Evolutionary conservation across 805 yeast genomes (phyloP).

Genomic region (Ogataea siamensis): DNA sequence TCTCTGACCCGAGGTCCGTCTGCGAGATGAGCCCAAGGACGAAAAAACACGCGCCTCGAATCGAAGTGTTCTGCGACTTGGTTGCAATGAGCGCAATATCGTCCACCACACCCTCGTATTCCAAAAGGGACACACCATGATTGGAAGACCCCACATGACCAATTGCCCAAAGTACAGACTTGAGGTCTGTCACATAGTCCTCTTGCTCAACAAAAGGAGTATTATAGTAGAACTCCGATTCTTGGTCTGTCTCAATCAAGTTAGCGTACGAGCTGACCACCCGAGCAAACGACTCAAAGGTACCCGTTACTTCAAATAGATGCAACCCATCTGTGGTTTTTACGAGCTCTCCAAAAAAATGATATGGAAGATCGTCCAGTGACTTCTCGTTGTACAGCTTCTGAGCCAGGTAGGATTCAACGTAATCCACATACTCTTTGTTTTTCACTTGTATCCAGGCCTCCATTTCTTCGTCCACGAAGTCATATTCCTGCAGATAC

Average conservation of each 20-base stretch:
- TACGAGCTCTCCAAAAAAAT: slow-evolving; percentile 78
- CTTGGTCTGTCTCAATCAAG: slow-evolving; percentile 19
- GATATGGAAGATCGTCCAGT: slow-evolving; percentile 44
- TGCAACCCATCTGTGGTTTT: slow-evolving; percentile 78
- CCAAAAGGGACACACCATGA: slow-evolving; percentile 62
- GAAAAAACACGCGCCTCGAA: slow-evolving; percentile 76
- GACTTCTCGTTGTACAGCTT: slow-evolving; percentile 19
- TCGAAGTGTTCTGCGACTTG: slow-evolving; percentile 49
- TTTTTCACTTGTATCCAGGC: slow-evolving; percentile 58
- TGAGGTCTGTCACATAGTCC: slow-evolving; percentile 46
- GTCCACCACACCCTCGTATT: slow-evolving; percentile 44
- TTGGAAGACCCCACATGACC: slow-evolving; percentile 78
- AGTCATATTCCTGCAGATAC: slow-evolving; percentile 56
- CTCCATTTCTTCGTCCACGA: slow-evolving; percentile 62
- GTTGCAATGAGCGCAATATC: slow-evolving; percentile 52
- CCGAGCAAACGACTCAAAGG: slow-evolving; percentile 25
- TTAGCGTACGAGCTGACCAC: slow-evolving; percentile 20
- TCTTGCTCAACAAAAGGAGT: slow-evolving; percentile 30
- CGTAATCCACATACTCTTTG: slow-evolving; percentile 44
- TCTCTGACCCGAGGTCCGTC: slow-evolving; percentile 78
- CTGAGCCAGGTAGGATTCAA: slow-evolving; percentile 41
- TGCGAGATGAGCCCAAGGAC: slow-evolving; percentile 71
- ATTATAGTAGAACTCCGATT: slow-evolving; percentile 19
- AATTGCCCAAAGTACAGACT: slow-evolving; percentile 81
- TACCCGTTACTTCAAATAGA: slow-evolving; percentile 42